Percentiles rank a stretch among this genome's conserved stretches.
Conservation (phyloP, 805 yeast genomes). For the Ogataea trehalophila region DNA sequence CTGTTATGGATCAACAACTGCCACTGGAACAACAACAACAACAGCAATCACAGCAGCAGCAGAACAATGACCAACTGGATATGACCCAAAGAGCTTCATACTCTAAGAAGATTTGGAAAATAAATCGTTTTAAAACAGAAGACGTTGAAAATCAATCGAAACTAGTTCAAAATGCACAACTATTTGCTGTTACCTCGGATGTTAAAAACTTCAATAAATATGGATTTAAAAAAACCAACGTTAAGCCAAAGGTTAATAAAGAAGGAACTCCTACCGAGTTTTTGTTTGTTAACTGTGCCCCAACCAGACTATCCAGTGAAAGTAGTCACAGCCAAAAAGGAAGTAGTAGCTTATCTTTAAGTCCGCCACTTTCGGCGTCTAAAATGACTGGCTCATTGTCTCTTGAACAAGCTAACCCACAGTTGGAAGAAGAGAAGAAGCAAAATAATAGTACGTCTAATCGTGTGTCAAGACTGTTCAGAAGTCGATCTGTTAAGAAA, state of each 20-base stretch:
- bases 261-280: constrained; percentile 30
- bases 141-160: constrained; percentile 31
- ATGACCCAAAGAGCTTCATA: constrained; percentile 6
- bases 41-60: no score
- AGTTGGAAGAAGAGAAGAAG: constrained; percentile 11
- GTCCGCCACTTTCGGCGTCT: not conserved
- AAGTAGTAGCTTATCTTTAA: not conserved
- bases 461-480: constrained; percentile 19
- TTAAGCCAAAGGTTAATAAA: constrained; percentile 29
- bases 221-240: constrained; percentile 24
- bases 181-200: constrained; percentile 13
- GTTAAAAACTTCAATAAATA: constrained; percentile 20
- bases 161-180: constrained; percentile 24
- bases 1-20: not conserved
- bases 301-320: constrained; percentile 4
- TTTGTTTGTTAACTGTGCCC: constrained; percentile 30
- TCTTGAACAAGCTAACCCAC: not conserved
- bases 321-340: not conserved
- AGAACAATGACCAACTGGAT: not conserved
- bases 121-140: constrained; percentile 27
- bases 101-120: constrained; percentile 27
- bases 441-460: constrained; percentile 6
- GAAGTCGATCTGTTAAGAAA: constrained; percentile 13
- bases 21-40: not conserved
- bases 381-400: not conserved